These are phyloP conservation scores for Melocanna baccifera DNA, from an alignment of 176 grass and related monocot species.

Conservation along the genomic window DNA sequence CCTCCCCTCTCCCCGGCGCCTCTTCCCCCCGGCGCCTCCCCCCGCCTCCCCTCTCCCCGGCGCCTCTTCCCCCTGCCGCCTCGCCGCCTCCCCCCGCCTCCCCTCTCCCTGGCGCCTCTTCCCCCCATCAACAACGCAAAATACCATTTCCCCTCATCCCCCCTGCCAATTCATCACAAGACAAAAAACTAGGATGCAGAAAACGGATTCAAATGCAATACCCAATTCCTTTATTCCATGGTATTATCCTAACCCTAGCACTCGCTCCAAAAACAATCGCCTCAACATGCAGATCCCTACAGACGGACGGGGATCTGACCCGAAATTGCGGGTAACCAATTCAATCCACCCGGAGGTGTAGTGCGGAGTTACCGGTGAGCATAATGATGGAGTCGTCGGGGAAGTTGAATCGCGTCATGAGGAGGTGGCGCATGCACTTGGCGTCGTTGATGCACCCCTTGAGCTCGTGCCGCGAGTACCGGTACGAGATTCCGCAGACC, in stretches of 20 bases:
- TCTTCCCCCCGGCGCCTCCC: no score
- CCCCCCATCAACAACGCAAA: not conserved
- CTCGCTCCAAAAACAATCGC: not conserved
- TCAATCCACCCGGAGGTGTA: not conserved
- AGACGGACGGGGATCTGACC: conserved; percentile 3
- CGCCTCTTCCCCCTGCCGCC: no score
- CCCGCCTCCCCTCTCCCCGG: no score
- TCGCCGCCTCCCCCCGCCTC: no score
- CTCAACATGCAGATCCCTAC: not conserved
- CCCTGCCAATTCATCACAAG: not conserved
- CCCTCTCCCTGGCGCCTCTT: no score
- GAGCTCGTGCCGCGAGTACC: conserved; percentile 82
- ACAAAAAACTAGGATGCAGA: not conserved
- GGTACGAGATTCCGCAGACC: conserved; percentile 93
- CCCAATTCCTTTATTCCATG: not conserved
- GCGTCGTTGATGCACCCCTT: conserved; percentile 98
- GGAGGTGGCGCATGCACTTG: conserved; percentile 94
- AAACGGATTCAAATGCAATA: conserved; percentile 1
- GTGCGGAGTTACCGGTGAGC: conserved; percentile 56
- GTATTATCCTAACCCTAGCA: not conserved
- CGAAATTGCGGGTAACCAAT: conserved; percentile 1
- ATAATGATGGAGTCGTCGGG: conserved; percentile 93
- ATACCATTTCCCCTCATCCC: not conserved
- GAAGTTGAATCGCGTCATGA: conserved; percentile 83
- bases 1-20: no score